A percentile compares a stretch with the other conserved stretches of the same genome.
These are phyloP conservation scores for Dendrobium officinale DNA, from an alignment of 106 monocot genomes.

Conservation along the genomic window DNA sequence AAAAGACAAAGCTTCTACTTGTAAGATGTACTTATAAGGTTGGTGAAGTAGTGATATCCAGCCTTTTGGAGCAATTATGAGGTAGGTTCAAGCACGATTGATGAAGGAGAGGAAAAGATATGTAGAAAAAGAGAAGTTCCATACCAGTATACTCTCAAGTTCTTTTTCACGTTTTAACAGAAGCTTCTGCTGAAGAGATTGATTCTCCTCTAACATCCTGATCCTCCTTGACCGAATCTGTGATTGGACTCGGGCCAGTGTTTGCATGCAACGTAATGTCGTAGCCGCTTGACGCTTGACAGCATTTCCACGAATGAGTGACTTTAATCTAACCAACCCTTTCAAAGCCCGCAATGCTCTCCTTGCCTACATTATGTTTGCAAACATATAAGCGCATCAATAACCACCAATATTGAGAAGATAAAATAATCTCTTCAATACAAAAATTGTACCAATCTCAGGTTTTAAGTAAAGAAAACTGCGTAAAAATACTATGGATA, in stretches of 20 bases:
- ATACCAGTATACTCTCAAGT: slow-evolving; percentile 58
- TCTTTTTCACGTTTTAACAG: slow-evolving; percentile 70
- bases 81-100: no score
- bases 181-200: slow-evolving; percentile 76
- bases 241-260: slow-evolving; percentile 70
- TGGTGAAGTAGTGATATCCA: no score
- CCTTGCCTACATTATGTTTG: slow-evolving; percentile 45
- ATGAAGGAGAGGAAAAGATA: no score
- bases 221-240: slow-evolving; percentile 81
- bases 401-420: not conserved
- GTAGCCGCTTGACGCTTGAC: slow-evolving; percentile 75
- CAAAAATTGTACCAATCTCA: no score
- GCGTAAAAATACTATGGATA: no score
- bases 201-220: slow-evolving; percentile 79
- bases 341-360: slow-evolving; percentile 65
- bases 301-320: slow-evolving; percentile 53
- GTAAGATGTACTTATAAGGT: no score
- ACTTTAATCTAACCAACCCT: slow-evolving; percentile 73
- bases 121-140: not conserved
- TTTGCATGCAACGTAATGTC: slow-evolving; percentile 83
- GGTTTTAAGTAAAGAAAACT: no score
- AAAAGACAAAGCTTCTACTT: no score
- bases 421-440: no score
- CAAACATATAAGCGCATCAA: not conserved
- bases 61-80: no score